These are phyloP conservation scores for Nicotiana knightiana DNA, from an alignment of 257 asterid genomes.

Conservation along the genomic window DNA sequence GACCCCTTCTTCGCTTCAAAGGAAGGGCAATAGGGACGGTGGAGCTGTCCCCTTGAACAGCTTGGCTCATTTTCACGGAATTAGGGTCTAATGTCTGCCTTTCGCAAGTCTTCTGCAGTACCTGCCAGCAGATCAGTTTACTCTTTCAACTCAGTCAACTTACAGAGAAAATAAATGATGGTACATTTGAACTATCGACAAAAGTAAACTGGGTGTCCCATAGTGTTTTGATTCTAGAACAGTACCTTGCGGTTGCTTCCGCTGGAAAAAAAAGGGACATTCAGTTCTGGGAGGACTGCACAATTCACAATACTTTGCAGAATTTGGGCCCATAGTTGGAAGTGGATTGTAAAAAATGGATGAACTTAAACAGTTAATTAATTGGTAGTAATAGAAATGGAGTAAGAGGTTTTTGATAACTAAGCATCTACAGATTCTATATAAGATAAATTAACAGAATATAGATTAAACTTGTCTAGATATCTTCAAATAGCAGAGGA, in stretches of 20 bases:
- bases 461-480: background rate
- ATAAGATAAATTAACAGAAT: background rate
- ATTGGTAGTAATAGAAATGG: background rate
- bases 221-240: background rate
- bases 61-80: slow-evolving; percentile 24
- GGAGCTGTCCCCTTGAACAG: slow-evolving; percentile 28
- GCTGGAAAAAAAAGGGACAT: background rate
- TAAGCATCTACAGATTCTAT: background rate
- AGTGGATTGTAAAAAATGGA: background rate
- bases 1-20: slow-evolving; percentile 39
- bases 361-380: background rate
- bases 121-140: background rate
- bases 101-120: background rate
- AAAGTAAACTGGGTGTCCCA: background rate
- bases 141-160: background rate
- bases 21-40: slow-evolving; percentile 16
- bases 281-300: background rate
- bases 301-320: background rate
- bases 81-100: background rate
- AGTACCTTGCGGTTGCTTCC: background rate
- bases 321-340: background rate
- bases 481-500: background rate
- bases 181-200: background rate
- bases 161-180: background rate
- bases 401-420: background rate